A percentile compares a stretch with the other conserved stretches of the same genome.
Evolutionary conservation across 1,284 basidiomycete genomes (phyloP).

Genomic region (Pseudozyma thailandica): DNA sequence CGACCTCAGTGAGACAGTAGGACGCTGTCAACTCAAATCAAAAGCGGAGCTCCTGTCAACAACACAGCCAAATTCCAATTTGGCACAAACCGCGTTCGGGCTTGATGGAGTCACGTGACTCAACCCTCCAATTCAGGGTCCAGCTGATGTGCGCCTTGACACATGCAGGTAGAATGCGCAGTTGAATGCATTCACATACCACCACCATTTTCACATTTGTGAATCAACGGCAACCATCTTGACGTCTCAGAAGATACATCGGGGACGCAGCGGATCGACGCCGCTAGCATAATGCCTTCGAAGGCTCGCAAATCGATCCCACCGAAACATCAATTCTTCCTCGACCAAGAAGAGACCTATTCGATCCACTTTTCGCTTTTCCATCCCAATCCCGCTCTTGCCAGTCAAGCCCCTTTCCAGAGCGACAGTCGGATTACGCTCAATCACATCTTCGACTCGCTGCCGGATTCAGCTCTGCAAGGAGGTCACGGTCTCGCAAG

Average conservation of each 20-base stretch:
- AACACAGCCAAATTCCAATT: no score
- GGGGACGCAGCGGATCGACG: not conserved
- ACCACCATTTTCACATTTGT: constrained; percentile 1
- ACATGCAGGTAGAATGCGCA: constrained; percentile 1
- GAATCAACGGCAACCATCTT: no score
- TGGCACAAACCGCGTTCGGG: no score
- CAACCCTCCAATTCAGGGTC: not conserved
- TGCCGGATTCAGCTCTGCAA: constrained; percentile 32
- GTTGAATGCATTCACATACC: not conserved
- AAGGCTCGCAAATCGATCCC: constrained; percentile 31
- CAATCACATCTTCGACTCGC: constrained; percentile 16
- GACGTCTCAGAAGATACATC: no score
- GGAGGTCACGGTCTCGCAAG: constrained; percentile 29
- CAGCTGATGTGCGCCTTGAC: constrained; percentile 4
- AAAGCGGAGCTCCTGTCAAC: no score
- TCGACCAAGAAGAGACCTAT: constrained; percentile 39
- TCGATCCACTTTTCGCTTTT: constrained; percentile 44
- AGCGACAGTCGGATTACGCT: constrained; percentile 9
- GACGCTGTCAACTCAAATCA: no score
- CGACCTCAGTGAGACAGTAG: no score
- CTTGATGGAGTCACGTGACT: constrained; percentile 11
- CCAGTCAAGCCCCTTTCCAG: constrained; percentile 20
- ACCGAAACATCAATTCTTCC: constrained; percentile 23
- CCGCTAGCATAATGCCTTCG: constrained; percentile 28
- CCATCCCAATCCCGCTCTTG: constrained; percentile 15